Evolutionary conservation across 169 alveolate species (phyloP), one percentile per base, ranked within the genome.

Genomic region (Plasmodium inui): DNA sequence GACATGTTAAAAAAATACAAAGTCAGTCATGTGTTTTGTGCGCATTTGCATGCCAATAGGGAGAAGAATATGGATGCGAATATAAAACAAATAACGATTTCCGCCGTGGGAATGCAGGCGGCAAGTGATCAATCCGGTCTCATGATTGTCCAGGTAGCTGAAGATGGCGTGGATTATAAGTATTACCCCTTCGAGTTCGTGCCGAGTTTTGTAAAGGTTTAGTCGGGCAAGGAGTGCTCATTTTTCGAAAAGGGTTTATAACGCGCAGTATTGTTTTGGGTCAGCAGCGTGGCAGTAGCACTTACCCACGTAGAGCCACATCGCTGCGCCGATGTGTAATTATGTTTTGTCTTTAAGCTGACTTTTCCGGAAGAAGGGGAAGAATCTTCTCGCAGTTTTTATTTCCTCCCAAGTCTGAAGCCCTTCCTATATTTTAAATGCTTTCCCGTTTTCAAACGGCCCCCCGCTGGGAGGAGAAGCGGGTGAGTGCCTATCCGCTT

Each of bases 31-130:
- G 89, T 89, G 14, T 89, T 89, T 28, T 67, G 73, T 89, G 78
- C 90, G 1, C 83, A 89, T 78, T 41, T 79, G 46, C 83, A 89
- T 89, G 80, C 70, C 71, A 89, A 89, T 41, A 89, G 82, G 72
- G 89, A 57, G 82, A 39, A 41, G 9, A 44, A 79, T 26, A 78
- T 61, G 12, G 73, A 79, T 89, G 28, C 71, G 4, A 76, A 89
- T 78, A 89, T 53, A 89, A 89, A 89, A 55, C 82, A 79, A 85
- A 22, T 89, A 19, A 70, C 55, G 26, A 71, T 67, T 67, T 90
- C 84, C 55, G 82, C 83, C 17, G 95, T 90, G 57, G 67, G 72
- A 10, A 81, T 90, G 84, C 85, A 70, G 34, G 88, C 39, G 0
- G 55, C 28, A 44, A 8, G 67, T 67, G 95, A 90, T 12, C 73